These are phyloP conservation scores for Nicotiana rustica DNA, from an alignment of 305 asterid genomes.

Conservation along the genomic window DNA sequence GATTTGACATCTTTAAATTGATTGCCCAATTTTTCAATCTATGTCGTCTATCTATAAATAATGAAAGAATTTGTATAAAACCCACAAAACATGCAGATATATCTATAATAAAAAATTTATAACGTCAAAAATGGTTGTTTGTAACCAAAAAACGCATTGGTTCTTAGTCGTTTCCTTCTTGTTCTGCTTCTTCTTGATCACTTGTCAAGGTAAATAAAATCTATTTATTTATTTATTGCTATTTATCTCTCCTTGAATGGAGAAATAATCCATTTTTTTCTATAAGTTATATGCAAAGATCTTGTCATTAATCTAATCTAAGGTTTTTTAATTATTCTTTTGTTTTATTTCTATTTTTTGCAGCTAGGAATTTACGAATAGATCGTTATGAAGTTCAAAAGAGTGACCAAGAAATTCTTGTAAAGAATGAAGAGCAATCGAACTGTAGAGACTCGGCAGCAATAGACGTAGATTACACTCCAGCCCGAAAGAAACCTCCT, in stretches of 20 bases:
- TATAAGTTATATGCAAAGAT: background rate
- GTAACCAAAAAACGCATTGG: conserved; percentile 14
- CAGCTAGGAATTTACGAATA: conserved; percentile 34
- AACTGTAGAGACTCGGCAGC: background rate
- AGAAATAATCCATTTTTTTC: background rate
- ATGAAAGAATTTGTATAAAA: background rate
- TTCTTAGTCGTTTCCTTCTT: conserved; percentile 10
- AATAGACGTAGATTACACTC: conserved; percentile 37
- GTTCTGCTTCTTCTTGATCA: conserved; percentile 22
- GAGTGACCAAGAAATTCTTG: conserved; percentile 14
- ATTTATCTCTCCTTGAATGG: background rate
- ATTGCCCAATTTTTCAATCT: conserved; percentile 17
- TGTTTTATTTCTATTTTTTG: conserved; percentile 4
- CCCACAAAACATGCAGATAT: background rate
- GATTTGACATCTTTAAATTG: conserved; percentile 16
- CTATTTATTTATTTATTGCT: background rate
- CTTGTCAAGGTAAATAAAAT: conserved; percentile 30
- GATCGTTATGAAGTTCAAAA: conserved; percentile 19
- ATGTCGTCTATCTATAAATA: conserved; percentile 28
- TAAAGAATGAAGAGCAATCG: background rate
- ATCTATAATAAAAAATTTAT: background rate
- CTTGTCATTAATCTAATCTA: too few species aligned
- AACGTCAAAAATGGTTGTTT: conserved; percentile 4
- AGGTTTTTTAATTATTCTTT: background rate
- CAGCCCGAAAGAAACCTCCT: conserved; percentile 36